Base-by-base conservation (phyloP, 1,284 basidiomycete genomes). In the Tilletia walkeri region DNA sequence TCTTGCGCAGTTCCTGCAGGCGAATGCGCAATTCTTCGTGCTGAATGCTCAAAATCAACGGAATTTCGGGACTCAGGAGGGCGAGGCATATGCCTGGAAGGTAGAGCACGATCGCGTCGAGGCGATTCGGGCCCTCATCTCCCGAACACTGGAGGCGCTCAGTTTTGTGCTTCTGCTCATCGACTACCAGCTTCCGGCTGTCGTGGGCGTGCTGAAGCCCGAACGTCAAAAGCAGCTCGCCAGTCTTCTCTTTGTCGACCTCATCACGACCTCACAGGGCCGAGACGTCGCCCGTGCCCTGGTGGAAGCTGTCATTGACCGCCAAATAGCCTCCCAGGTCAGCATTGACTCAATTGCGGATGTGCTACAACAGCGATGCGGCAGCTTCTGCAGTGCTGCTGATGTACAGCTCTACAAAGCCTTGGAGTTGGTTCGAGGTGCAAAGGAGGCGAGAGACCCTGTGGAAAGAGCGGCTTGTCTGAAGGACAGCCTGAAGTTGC, bases 361-460 rank as follows among this genome's bases (percentile, higher is more conserved):
- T 78, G 90, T 94, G 68, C 86, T 99, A 45, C 95, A 99, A 83
- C 90, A 92, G 80, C 88, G 94, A 80, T 99, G 96, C 80, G 95
- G 94, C 0, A 93, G 93, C 20, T 99, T 99, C 88, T 98, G 95
- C 85, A 95, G 93, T 78, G 91, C 95, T 0, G 96, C 97, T 80
- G 96, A 99, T 85, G 96, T 99, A 56, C 92, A 97, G 86, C 86
- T 97, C 66, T 98, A 99, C 87, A 99, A 99, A 91, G 95, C 95
- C 0, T 91, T 93, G 81, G 96, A 99, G 85, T 93, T 91, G 76
- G 88, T 97, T 59, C 91, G 94, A 6, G 91, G 92, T 78, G 94
- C 96, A 34, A 90, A 91, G 65, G 93, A 95, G 82, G 90, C 91
- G 16, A 87, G 93, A 95, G 83, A 88, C 95, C 67, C 88, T 90